Percentiles rank a stretch among this genome's conserved stretches.
Evolutionary conservation across 306 rosid species (phyloP).

Genomic region (Cucurbita maxima): DNA sequence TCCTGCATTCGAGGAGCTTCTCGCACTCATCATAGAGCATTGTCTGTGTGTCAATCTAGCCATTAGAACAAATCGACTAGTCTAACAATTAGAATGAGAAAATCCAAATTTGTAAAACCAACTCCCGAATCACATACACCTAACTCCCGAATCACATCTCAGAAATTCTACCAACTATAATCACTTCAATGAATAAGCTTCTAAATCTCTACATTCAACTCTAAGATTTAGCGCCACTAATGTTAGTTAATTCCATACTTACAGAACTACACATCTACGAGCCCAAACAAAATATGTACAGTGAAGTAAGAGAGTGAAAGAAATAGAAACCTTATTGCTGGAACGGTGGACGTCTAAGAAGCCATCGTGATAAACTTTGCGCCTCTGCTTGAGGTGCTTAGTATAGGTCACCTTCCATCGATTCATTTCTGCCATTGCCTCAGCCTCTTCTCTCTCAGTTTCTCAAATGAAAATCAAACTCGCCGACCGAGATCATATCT

Average conservation of each 20-base stretch:
- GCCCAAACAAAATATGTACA: background rate
- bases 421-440: conserved; percentile 36
- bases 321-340: conserved; percentile 41
- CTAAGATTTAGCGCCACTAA: background rate
- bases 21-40: conserved; percentile 52
- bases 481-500: background rate
- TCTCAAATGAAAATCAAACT: background rate
- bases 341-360: conserved; percentile 40
- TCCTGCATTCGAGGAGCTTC: conserved; percentile 50
- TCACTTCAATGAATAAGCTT: background rate
- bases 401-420: conserved; percentile 76
- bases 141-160: background rate
- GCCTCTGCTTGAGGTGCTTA: conserved; percentile 65
- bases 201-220: background rate
- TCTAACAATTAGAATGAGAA: background rate
- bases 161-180: background rate
- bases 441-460: background rate
- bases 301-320: background rate
- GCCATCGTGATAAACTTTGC: conserved; percentile 71
- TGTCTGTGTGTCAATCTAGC: conserved; percentile 22
- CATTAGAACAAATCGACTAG: background rate
- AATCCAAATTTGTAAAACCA: background rate
- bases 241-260: background rate
- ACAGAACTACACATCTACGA: background rate
- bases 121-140: background rate